Evolutionary conservation across 2,329 filamentous ascomycete species (phyloP).

Genomic region (Sporothrix brunneoviolacea): DNA sequence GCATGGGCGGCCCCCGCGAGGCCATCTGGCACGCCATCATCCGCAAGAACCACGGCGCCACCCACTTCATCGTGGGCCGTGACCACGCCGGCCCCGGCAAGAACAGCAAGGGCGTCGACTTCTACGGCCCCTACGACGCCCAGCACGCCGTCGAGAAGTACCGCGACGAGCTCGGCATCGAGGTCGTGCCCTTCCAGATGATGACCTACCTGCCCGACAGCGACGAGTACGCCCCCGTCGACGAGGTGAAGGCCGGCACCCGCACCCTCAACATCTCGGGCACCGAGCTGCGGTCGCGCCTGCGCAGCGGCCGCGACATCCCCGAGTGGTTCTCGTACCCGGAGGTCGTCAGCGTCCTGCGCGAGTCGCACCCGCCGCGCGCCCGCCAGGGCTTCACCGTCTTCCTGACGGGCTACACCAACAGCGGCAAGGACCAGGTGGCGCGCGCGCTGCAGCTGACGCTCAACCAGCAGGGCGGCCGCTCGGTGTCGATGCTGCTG

Average conservation of each 20-base stretch:
- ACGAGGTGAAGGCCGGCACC: constrained; percentile 76
- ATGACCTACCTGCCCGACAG: constrained; percentile 98
- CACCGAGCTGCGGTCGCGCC: constrained; percentile 84
- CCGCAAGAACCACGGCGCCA: constrained; percentile 98
- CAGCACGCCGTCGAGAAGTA: constrained; percentile 96
- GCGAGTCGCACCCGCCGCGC: constrained; percentile 91
- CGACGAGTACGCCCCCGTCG: constrained; percentile 91
- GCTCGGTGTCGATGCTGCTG: constrained; percentile 86
- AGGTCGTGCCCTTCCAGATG: constrained; percentile 98
- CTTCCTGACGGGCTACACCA: constrained; percentile 95
- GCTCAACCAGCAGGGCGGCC: constrained; percentile 94
- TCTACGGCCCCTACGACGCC: constrained; percentile 97
- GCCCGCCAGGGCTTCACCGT: constrained; percentile 93
- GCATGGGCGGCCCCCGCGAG: constrained; percentile 97
- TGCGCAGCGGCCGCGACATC: constrained; percentile 87
- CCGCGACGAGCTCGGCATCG: constrained; percentile 91
- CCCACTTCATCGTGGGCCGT: constrained; percentile 98
- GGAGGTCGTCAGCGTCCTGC: constrained; percentile 91
- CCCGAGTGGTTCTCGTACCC: constrained; percentile 99
- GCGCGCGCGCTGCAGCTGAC: constrained; percentile 93
- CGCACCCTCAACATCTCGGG: constrained; percentile 84
- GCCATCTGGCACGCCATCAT: constrained; percentile 99
- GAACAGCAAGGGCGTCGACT: constrained; percentile 94
- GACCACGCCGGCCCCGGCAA: constrained; percentile 97
- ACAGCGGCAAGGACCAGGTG: constrained; percentile 95